Base-by-base conservation (phyloP, 768 basidiomycete species). In the Coprinopsis cinerea region DNA sequence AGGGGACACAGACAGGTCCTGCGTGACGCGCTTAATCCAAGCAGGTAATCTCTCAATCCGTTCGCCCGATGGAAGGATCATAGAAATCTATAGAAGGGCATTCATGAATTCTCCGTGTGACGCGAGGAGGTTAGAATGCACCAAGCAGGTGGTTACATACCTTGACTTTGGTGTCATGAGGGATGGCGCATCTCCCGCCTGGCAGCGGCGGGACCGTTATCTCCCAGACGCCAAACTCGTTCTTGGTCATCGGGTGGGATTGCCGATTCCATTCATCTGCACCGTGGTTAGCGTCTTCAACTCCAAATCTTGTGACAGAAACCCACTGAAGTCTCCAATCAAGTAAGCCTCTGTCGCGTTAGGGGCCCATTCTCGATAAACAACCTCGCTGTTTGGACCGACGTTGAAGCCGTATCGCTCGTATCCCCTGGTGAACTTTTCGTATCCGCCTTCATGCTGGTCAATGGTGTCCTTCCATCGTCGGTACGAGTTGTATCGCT, bases 311-410 rank as follows among this genome's bases (percentile, higher is more conserved):
- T n/a, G 41, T 24, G 39, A 49, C 20, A 54, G 35, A 27, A 23
- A 80, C 92, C 67, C 56, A 97, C 94, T 99, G 74, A 99, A 99
- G 40, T 99, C 95, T 37, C 96, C 96, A 58, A 92, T 92, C 49
- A 99, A 68, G 62, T 71, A 77, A 2, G 94, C 95, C 58, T 86
- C 83, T 39, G 60, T 70, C 15, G 88, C 94, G 57, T 88, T 89
- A 0, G 96, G 94, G 7, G 96, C 95, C 96, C 96, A 99, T 64
- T 99, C 96, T 58, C 89, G 76, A 66, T 98, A 98, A 6, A 77
- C 68, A 25, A 98, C 78, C 24, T 83, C 75, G 47, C 82, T 83
- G 50, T 85, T 77, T 30, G 69, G 62, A 34, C 72, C 73, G 35
- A 91, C 78, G 51, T 87, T 83, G 58, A 99, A 73, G 28, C 95